Evolutionary conservation across 164 flowering plant genomes (phyloP).

Genomic region (Cinnamomum chago): DNA sequence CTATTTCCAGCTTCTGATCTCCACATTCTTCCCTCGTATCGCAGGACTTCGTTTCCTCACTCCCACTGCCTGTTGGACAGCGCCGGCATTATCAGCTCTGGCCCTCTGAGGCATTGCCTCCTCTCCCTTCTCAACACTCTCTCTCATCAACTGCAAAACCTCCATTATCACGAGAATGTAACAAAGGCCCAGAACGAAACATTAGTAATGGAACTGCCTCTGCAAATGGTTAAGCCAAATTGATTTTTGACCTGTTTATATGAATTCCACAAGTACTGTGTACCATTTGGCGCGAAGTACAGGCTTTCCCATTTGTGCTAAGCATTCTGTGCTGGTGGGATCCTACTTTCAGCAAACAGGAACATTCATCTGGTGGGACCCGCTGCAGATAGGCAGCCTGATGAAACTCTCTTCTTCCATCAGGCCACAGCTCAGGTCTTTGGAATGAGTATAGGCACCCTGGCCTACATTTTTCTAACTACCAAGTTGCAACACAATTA

Average conservation of each 20-base stretch:
- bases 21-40: neutral
- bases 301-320: neutral
- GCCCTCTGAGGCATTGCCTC: constrained; percentile 10
- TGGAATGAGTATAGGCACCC: too few species aligned
- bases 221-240: neutral
- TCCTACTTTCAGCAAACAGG: too few species aligned
- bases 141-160: constrained; percentile 9
- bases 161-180: neutral
- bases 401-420: too few species aligned
- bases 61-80: neutral
- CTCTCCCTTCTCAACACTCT: constrained; percentile 7
- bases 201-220: neutral
- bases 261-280: neutral
- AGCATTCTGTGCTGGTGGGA: neutral
- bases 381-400: too few species aligned
- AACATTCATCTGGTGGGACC: too few species aligned
- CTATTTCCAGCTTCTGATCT: neutral
- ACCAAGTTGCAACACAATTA: too few species aligned
- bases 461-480: too few species aligned
- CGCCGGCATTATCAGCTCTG: neutral
- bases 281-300: neutral
- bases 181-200: neutral
- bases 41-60: neutral
- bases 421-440: too few species aligned
- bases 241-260: neutral